phyloP scores from a whole-genome alignment of 306 rosid genomes.

The Malus orientalis region DNA sequence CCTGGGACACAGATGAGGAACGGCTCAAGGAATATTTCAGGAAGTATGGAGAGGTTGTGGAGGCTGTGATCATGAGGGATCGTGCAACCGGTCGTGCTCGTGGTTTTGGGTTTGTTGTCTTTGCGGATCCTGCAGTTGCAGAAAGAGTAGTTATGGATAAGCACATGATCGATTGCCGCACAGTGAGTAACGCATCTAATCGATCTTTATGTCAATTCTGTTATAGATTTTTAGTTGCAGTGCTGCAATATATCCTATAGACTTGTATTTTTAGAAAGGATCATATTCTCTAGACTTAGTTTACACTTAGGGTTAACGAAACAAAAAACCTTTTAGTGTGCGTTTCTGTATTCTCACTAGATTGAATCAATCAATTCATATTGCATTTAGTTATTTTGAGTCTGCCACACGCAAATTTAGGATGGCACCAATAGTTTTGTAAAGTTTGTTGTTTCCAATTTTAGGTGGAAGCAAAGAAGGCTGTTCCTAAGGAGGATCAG shows the following conservation, averaged over 20 bases:
- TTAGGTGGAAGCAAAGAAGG: constrained; percentile 97
- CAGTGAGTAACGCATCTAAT: constrained; percentile 45
- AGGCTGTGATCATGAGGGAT: constrained; percentile 96
- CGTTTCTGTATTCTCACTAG: neutral
- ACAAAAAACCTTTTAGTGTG: neutral
- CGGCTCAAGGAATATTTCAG: constrained; percentile 77
- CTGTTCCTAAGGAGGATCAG: constrained; percentile 94
- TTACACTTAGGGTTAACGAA: neutral
- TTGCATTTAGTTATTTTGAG: constrained; percentile 19
- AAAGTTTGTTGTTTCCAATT: constrained; percentile 22
- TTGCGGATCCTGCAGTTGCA: constrained; percentile 81
- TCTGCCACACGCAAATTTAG: constrained; percentile 23
- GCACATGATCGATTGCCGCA: constrained; percentile 86
- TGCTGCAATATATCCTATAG: neutral
- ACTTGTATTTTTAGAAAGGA: neutral
- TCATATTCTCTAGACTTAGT: neutral
- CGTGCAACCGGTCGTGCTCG: constrained; percentile 95
- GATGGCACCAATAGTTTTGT: constrained; percentile 26
- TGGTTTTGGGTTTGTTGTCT: constrained; percentile 82
- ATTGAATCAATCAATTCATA: constrained; percentile 2
- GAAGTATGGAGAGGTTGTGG: constrained; percentile 84
- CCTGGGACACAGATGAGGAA: constrained; percentile 96
- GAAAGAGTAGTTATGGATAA: constrained; percentile 83
- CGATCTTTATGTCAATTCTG: constrained; percentile 3
- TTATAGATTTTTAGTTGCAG: constrained; percentile 8